These are phyloP conservation scores for Lathyrus tuberosus DNA, from an alignment of 306 rosid species.

Conservation along the genomic window DNA sequence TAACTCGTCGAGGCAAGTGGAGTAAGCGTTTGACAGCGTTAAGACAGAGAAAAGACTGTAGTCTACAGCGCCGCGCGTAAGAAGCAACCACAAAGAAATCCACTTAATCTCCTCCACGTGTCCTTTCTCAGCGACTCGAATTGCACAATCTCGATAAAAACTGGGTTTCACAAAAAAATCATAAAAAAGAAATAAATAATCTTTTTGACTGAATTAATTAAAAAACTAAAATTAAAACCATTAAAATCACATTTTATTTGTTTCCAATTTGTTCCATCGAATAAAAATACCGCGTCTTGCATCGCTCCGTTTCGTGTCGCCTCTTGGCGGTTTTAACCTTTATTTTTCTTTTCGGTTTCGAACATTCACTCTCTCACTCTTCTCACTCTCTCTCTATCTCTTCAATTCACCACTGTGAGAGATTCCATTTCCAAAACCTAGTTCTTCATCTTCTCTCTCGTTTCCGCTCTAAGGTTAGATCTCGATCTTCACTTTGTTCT, in stretches of 20 bases:
- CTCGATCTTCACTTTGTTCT: conserved; percentile 17
- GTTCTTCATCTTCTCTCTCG: conserved; percentile 20
- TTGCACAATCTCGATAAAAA: conserved; percentile 33
- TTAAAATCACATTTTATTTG: background rate
- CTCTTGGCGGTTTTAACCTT: conserved; percentile 74
- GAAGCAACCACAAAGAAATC: conserved; percentile 29
- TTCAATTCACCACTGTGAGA: conserved; percentile 28
- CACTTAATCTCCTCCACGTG: conserved; percentile 49
- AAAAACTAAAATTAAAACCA: background rate
- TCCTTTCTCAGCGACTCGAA: conserved; percentile 44
- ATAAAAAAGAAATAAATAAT: too few species aligned
- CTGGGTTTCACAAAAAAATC: too few species aligned
- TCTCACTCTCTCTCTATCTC: conserved; percentile 7
- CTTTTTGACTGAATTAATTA: background rate
- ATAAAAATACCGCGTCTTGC: conserved; percentile 36
- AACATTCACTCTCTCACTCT: conserved; percentile 49
- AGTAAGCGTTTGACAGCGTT: conserved; percentile 30
- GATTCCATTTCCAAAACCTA: conserved; percentile 55
- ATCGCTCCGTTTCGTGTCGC: conserved; percentile 46
- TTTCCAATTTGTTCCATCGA: conserved; percentile 44
- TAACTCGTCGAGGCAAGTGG: background rate
- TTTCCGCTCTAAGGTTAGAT: conserved; percentile 38
- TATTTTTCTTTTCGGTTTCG: conserved; percentile 52
- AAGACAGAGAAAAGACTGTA: background rate
- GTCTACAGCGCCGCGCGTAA: conserved; percentile 10